These are phyloP conservation scores for Aureobasidium sp. DNA, from an alignment of 2,329 filamentous ascomycete species.

Conservation along the genomic window DNA sequence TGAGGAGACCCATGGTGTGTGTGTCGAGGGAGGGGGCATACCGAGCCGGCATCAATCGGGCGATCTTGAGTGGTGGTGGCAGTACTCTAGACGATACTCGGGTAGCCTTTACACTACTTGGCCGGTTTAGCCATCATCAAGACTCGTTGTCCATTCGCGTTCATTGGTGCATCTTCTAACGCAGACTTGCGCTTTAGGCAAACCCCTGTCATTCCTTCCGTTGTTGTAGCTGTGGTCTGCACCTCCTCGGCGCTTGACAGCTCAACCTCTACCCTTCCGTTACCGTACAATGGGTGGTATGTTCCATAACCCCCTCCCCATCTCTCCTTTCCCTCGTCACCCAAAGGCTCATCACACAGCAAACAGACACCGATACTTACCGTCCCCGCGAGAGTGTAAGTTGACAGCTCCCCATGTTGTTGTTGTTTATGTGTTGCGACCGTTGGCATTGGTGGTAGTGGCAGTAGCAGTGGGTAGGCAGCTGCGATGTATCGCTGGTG, in stretches of 20 bases:
- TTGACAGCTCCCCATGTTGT: conserved; percentile 5
- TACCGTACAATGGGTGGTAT: conserved; percentile 14
- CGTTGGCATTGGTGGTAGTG: conserved; percentile 6
- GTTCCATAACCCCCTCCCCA: conserved; percentile 13
- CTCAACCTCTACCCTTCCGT: conserved; percentile 13
- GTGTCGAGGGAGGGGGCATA: conserved; percentile 9
- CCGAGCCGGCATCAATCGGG: conserved; percentile 9
- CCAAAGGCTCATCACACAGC: conserved; percentile 13
- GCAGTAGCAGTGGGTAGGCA: background rate
- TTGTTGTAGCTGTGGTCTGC: conserved; percentile 12
- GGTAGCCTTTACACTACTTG: conserved; percentile 13
- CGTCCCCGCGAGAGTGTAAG: conserved; percentile 25
- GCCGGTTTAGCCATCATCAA: conserved; percentile 13
- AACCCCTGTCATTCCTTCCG: conserved; percentile 17
- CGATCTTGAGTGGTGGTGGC: background rate
- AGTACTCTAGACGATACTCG: conserved; percentile 11
- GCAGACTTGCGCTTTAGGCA: conserved; percentile 12
- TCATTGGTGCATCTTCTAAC: conserved; percentile 14
- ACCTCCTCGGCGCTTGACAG: conserved; percentile 13
- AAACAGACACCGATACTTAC: conserved; percentile 23
- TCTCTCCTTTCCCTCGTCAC: conserved; percentile 12
- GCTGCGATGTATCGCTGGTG: background rate
- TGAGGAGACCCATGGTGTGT: conserved; percentile 5
- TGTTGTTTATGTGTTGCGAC: conserved; percentile 1
- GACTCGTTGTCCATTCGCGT: conserved; percentile 3